phyloP scores from a whole-genome alignment of 148 eudicot genomes.

The Rhododendron simsii region DNA sequence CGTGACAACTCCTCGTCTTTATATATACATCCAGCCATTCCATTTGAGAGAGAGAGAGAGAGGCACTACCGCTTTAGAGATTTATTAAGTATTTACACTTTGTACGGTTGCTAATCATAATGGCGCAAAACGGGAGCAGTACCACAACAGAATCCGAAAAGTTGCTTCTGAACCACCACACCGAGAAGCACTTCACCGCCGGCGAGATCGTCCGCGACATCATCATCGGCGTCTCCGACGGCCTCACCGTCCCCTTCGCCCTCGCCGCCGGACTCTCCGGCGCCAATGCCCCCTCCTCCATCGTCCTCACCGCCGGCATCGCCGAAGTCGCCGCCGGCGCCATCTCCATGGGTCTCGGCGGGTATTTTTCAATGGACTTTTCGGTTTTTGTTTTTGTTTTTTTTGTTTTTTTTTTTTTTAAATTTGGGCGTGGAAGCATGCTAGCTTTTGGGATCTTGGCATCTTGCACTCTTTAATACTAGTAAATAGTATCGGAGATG shows the following conservation, averaged over 20 bases:
- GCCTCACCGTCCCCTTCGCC: conserved; percentile 95
- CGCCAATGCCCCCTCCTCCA: conserved; percentile 75
- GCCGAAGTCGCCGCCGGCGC: conserved; percentile 98
- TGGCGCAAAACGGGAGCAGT: neutral
- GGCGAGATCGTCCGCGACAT: conserved; percentile 89
- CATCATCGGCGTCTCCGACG: conserved; percentile 91
- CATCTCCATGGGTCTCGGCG: conserved; percentile 97
- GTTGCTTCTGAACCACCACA: conserved; percentile 50
- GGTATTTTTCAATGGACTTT: conserved; percentile 28
- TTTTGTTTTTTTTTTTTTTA: neutral
- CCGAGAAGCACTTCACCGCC: conserved; percentile 80
- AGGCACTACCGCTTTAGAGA: neutral
- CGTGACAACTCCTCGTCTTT: neutral
- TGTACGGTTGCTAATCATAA: neutral
- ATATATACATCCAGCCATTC: neutral
- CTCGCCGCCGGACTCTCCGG: conserved; percentile 93
- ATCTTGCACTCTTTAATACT: neutral
- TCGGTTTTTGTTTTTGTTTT: neutral
- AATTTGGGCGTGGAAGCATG: too few species aligned
- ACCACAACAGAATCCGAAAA: conserved; percentile 14
- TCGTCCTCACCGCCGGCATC: conserved; percentile 85
- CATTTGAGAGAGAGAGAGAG: neutral
- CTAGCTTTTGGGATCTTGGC: neutral
- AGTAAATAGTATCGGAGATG: too few species aligned
- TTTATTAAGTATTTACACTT: neutral